Conservation (phyloP, 2,329 filamentous ascomycete species). For the Endocalyx cinctus region DNA sequence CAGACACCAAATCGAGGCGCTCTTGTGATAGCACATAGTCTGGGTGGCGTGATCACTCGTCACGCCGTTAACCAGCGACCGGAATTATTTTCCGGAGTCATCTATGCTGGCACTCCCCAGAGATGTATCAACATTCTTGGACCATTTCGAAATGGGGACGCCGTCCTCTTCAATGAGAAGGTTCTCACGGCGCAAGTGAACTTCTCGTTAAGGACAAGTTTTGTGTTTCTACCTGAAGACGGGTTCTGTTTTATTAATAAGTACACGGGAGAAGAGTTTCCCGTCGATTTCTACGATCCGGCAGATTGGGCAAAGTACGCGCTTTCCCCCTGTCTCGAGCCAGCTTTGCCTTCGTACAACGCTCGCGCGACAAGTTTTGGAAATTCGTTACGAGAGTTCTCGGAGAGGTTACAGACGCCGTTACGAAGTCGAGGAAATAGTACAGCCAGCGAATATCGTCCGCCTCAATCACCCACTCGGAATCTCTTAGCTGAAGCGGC, state of each 20-base stretch:
- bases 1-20: constrained; percentile 59
- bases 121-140: constrained; percentile 89
- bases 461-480: constrained; percentile 13
- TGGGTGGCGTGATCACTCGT: constrained; percentile 82
- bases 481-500: constrained; percentile 19
- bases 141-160: constrained; percentile 85
- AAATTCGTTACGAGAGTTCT: constrained; percentile 45
- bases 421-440: constrained; percentile 42
- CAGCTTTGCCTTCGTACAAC: constrained; percentile 56
- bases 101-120: constrained; percentile 82
- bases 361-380: constrained; percentile 34
- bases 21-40: constrained; percentile 76
- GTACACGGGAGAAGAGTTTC: constrained; percentile 72
- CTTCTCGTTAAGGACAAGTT: constrained; percentile 84
- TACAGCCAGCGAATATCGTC: constrained; percentile 21
- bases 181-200: constrained; percentile 90
- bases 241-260: constrained; percentile 86
- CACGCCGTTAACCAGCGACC: constrained; percentile 83
- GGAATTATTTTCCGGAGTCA: constrained; percentile 77
- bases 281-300: constrained; percentile 76
- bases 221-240: constrained; percentile 78
- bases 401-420: constrained; percentile 37
- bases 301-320: constrained; percentile 75
- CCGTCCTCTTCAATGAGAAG: constrained; percentile 82
- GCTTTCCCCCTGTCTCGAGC: constrained; percentile 71